phyloP scores from a whole-genome alignment of 2,329 filamentous ascomycete genomes.

The Fusarium continuum region DNA sequence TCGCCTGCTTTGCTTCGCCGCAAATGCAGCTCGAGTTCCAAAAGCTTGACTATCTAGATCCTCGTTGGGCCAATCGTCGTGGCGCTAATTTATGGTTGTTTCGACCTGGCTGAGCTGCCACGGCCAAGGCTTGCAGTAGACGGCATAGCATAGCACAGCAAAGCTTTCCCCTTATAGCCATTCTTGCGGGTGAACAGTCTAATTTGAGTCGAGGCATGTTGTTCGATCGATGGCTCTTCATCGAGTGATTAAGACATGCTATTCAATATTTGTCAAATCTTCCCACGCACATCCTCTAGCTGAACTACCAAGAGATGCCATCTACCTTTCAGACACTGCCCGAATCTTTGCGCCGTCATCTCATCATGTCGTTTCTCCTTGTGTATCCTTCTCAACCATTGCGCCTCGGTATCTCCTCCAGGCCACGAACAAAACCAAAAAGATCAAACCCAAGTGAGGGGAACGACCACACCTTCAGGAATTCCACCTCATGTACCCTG shows the following conservation, averaged over 20 bases:
- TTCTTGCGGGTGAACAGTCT: constrained; percentile 14
- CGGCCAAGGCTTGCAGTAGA: constrained; percentile 6
- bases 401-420: constrained; percentile 35
- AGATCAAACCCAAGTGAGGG: constrained; percentile 4
- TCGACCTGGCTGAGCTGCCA: constrained; percentile 23
- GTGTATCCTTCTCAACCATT: constrained; percentile 1
- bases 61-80: constrained; percentile 9
- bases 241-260: constrained; percentile 1
- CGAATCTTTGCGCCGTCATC: constrained; percentile 23
- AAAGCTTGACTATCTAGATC: not conserved
- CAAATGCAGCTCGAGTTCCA: not conserved
- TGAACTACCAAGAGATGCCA: not conserved
- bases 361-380: constrained; percentile 10
- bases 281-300: not conserved
- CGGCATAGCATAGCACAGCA: not conserved
- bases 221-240: not conserved
- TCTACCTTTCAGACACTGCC: constrained; percentile 31
- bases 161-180: constrained; percentile 11
- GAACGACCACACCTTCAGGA: constrained; percentile 7
- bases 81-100: constrained; percentile 37
- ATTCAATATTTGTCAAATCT: constrained; percentile 9
- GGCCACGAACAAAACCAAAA: not conserved
- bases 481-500: not conserved
- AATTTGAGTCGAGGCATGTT: constrained; percentile 4
- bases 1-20: not conserved